phyloP scores from a whole-genome alignment of 495 filamentous ascomycete genomes.

The Polyplosphaeria fusca region DNA sequence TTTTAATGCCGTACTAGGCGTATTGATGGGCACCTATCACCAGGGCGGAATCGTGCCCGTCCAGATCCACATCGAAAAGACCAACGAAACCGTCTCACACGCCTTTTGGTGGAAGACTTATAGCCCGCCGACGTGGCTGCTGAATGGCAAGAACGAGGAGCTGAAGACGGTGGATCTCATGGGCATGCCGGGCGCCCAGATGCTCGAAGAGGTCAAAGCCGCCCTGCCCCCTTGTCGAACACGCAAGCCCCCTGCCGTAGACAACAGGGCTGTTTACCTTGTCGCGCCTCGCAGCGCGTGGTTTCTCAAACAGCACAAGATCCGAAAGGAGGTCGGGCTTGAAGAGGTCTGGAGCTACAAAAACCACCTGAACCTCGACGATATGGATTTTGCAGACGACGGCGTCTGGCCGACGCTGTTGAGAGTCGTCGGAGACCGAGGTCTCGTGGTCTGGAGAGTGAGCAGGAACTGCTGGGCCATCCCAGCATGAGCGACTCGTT shows the following conservation, averaged over 20 bases:
- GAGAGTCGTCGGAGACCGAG: constrained; percentile 75
- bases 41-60: constrained; percentile 88
- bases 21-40: constrained; percentile 89
- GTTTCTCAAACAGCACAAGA: constrained; percentile 50
- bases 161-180: constrained; percentile 77
- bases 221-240: constrained; percentile 45
- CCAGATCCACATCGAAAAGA: constrained; percentile 53
- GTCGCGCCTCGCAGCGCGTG: constrained; percentile 57
- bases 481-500: too few species aligned
- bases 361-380: constrained; percentile 84
- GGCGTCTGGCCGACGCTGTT: constrained; percentile 71
- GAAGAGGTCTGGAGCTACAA: constrained; percentile 68
- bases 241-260: constrained; percentile 26
- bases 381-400: constrained; percentile 84
- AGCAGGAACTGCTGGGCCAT: constrained; percentile 31
- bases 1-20: constrained; percentile 76
- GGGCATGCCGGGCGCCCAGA: constrained; percentile 62
- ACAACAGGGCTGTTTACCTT: constrained; percentile 33
- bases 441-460: constrained; percentile 76
- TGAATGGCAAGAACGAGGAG: constrained; percentile 66
- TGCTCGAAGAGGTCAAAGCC: constrained; percentile 58
- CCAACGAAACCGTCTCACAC: constrained; percentile 51
- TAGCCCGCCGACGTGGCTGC: constrained; percentile 85
- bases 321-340: constrained; percentile 49
- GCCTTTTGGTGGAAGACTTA: constrained; percentile 99